phyloP scores from a whole-genome alignment of 2,329 filamentous ascomycete species.

The Pseudofabraea citricarpa region DNA sequence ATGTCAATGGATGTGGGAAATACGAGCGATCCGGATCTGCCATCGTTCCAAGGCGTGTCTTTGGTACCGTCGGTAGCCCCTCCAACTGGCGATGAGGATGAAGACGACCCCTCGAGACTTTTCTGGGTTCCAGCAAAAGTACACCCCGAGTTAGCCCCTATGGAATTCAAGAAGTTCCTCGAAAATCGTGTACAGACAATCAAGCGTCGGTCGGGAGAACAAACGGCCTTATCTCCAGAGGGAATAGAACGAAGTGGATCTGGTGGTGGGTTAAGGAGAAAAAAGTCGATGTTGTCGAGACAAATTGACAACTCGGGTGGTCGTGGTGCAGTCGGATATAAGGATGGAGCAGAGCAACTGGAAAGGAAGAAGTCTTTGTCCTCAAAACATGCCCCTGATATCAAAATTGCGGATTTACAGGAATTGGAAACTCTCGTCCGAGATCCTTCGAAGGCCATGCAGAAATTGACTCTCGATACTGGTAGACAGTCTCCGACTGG shows the following conservation, averaged over 20 bases:
- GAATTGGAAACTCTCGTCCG: slow-evolving; percentile 78
- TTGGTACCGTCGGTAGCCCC: slow-evolving; percentile 62
- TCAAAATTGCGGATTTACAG: slow-evolving; percentile 56
- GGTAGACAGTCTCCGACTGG: slow-evolving; percentile 23
- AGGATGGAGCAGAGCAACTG: slow-evolving; percentile 78
- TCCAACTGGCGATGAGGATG: slow-evolving; percentile 69
- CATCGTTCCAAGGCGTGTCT: slow-evolving; percentile 62
- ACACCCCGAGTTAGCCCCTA: slow-evolving; percentile 90
- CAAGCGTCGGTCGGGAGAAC: slow-evolving; percentile 75
- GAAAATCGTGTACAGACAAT: slow-evolving; percentile 91
- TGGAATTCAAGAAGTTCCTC: slow-evolving; percentile 94
- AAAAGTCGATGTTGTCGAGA: slow-evolving; percentile 92
- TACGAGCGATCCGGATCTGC: slow-evolving; percentile 65
- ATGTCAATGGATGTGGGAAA: slow-evolving; percentile 75
- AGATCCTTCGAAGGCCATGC: slow-evolving; percentile 68
- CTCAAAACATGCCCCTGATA: slow-evolving; percentile 43
- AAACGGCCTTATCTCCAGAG: slow-evolving; percentile 53
- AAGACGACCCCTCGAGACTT: slow-evolving; percentile 80
- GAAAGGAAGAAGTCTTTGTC: slow-evolving; percentile 66
- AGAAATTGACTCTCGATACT: slow-evolving; percentile 51
- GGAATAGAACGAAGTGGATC: slow-evolving; percentile 49
- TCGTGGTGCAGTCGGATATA: slow-evolving; percentile 57
- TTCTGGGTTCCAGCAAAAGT: slow-evolving; percentile 95
- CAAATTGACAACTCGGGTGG: slow-evolving; percentile 75
- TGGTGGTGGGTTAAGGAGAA: slow-evolving; percentile 64